phyloP scores from a whole-genome alignment of 352 stramenopile species.

The Pythium biforme region DNA sequence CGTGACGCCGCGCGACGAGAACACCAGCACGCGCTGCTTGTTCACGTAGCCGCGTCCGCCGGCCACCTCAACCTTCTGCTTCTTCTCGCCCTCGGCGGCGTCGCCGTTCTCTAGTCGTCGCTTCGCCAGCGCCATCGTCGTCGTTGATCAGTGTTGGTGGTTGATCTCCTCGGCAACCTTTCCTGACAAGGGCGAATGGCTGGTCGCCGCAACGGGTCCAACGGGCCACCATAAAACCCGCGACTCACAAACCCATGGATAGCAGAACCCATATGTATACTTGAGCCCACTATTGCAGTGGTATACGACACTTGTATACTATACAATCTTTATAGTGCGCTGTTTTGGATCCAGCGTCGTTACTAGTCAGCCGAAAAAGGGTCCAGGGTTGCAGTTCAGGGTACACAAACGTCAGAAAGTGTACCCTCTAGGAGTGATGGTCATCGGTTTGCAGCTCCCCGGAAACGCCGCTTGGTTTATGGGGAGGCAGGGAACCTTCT shows the following conservation, averaged over 20 bases:
- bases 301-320: too few relatives aligned
- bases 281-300: too few relatives aligned
- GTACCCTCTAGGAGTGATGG: constrained; percentile 8
- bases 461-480: not conserved
- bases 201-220: constrained; percentile 24
- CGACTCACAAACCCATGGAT: not conserved
- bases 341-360: not conserved
- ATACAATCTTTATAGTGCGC: too few relatives aligned
- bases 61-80: constrained; percentile 39
- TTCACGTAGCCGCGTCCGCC: constrained; percentile 75
- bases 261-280: too few relatives aligned
- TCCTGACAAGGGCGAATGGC: constrained; percentile 28
- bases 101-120: constrained; percentile 32
- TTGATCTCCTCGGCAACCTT: constrained; percentile 13
- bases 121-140: constrained; percentile 33
- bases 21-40: constrained; percentile 93
- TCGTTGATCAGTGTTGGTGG: not conserved
- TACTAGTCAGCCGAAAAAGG: not conserved
- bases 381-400: constrained; percentile 8
- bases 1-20: constrained; percentile 91
- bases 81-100: constrained; percentile 38
- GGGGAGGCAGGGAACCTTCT: not conserved
- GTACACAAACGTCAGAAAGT: constrained; percentile 5
- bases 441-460: not conserved
- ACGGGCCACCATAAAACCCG: not conserved